Evolutionary conservation across 2,329 filamentous ascomycete genomes (phyloP), one percentile per base, ranked within the genome.

Genomic region (Alternaria tenuissima): DNA sequence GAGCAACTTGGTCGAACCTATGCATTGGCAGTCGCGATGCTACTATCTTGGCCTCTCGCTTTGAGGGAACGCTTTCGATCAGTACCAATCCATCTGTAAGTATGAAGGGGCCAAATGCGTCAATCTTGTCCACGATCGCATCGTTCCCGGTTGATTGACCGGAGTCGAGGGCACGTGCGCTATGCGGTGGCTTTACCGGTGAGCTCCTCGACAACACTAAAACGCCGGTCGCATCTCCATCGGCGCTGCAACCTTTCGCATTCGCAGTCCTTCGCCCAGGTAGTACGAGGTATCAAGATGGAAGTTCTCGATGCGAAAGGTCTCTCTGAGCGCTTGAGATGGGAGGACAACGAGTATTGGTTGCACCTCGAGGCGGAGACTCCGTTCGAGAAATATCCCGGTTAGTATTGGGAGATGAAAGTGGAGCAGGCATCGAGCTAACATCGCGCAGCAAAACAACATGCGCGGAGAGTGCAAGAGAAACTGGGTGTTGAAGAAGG

Each of bases 311-410:
- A 77, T 62, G 68, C 71, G 38, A 61, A 59, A 41, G 66, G 67
- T 57, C 68, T 78, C 52, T 62, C 69, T 42, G 70, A 72, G 43
- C 64, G 73, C 58, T 65, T 75, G 56, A 61, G 65, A 47, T 66
- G 65, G 61, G 68, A 73, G 55, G 63, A 62, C 22, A 69, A 74
- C 61, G 73, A 78, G 39, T 73, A 74, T 46, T 75, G 75, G 74
- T 39, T 79, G 43, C 77, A 78, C 64, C 56, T 79, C 46, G 70
- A 75, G 52, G 67, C 74, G 32, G 66, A 65, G 20, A 68, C 71
- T 34, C 66, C 71, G 14, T 64, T 78, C 18, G 77, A 80, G 26
- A 80, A 79, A 62, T 80, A 80, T 64, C 77, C 78, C 55, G 77
- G 78, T 79, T 46, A 61, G 71, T 64, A 22, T 24, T 12, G 26